phyloP scores from a whole-genome alignment of 495 filamentous ascomycete species.

The Talaromyces adpressus region DNA sequence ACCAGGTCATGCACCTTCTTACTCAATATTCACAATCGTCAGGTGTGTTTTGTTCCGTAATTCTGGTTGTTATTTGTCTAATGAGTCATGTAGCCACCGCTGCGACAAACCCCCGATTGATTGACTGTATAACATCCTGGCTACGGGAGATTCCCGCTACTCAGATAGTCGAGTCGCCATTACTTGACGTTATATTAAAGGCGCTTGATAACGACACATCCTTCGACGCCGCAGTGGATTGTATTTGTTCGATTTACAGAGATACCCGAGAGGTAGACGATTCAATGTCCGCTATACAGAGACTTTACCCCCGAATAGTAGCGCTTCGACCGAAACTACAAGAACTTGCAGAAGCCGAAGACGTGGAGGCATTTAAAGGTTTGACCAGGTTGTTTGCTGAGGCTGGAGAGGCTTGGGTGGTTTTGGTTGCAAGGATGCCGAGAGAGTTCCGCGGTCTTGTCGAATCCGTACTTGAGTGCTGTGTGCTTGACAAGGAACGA shows the following conservation, averaged over 20 bases:
- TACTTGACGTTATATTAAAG: slow-evolving; percentile 73
- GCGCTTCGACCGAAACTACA: slow-evolving; percentile 72
- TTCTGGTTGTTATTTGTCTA: background rate
- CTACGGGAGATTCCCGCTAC: slow-evolving; percentile 80
- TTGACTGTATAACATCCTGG: slow-evolving; percentile 96
- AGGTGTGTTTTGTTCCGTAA: slow-evolving; percentile 44
- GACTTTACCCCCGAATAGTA: slow-evolving; percentile 78
- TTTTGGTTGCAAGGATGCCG: slow-evolving; percentile 80
- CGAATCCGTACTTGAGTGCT: slow-evolving; percentile 84
- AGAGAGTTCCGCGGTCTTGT: slow-evolving; percentile 77
- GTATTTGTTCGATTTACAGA: slow-evolving; percentile 80
- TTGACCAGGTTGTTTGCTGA: slow-evolving; percentile 86
- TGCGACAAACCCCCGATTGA: slow-evolving; percentile 78
- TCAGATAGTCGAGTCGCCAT: slow-evolving; percentile 75
- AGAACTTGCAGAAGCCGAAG: slow-evolving; percentile 68
- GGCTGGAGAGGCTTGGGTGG: slow-evolving; percentile 88
- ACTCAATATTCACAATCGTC: slow-evolving; percentile 88
- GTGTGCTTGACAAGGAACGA: slow-evolving; percentile 73
- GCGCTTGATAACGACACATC: slow-evolving; percentile 68
- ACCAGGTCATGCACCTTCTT: slow-evolving; percentile 75
- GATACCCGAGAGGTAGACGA: slow-evolving; percentile 90
- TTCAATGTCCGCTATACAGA: slow-evolving; percentile 69
- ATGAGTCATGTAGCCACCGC: slow-evolving; percentile 41
- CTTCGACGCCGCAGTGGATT: slow-evolving; percentile 88
- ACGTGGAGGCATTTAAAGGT: slow-evolving; percentile 81